phyloP scores from a whole-genome alignment of 257 asterid species.

The Przewalskia tangutica region DNA sequence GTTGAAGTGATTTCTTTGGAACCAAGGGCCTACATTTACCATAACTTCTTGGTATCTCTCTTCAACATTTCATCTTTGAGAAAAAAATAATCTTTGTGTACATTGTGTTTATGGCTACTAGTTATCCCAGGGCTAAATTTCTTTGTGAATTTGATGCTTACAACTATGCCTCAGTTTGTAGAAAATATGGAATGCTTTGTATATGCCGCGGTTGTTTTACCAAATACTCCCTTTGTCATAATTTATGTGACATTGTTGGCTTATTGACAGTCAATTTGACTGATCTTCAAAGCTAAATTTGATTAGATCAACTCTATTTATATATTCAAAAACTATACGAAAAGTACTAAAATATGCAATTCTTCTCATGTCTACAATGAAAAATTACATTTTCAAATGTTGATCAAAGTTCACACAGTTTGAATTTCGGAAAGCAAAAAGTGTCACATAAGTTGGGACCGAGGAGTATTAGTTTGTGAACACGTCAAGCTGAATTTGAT shows the following conservation, averaged over 20 bases:
- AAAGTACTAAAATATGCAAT: no score
- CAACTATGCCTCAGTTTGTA: not conserved
- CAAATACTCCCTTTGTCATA: no score
- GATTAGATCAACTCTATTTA: no score
- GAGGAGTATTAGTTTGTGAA: not conserved
- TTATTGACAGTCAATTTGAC: no score
- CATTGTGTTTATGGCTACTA: not conserved
- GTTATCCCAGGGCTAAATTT: not conserved
- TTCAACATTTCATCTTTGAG: not conserved
- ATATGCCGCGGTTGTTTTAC: not conserved
- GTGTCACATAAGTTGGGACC: no score
- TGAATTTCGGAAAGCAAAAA: no score
- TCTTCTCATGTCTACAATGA: no score
- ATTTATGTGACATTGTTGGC: no score
- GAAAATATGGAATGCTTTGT: not conserved
- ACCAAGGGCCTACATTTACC: conserved; percentile 84
- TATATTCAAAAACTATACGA: no score
- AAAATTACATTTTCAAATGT: no score
- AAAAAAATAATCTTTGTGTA: not conserved
- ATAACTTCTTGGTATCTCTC: conserved; percentile 64
- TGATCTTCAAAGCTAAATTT: no score
- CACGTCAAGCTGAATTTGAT: not conserved
- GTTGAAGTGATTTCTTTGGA: conserved; percentile 90
- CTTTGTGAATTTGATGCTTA: not conserved
- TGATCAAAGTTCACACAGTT: no score